Base-by-base conservation (phyloP, 345 rosid genomes). In the Sonneratia caseolaris region DNA sequence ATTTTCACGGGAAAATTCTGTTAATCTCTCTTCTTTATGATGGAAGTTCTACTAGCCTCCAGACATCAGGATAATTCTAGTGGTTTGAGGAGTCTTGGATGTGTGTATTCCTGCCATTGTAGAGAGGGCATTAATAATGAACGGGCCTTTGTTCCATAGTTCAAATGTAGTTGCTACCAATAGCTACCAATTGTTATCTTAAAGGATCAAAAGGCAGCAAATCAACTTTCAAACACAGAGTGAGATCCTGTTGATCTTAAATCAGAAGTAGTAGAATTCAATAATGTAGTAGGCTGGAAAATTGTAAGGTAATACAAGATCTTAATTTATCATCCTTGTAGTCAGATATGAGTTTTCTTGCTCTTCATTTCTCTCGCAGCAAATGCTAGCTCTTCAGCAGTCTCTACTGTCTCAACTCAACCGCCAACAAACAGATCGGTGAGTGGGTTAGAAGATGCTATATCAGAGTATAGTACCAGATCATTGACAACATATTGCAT, bases 321-420 rank as follows among this genome's bases (percentile, higher is more conserved):
- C 32, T 27, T 0, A 16, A 13, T 57, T n/a, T n/a, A 13, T 10
- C 32, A 62, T 62, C 35, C 37, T 2, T 61, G 4, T 6, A 22
- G 35, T 61, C 65, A 22, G 42, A 62, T 27, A 61, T 27, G 51
- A n/a, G 11, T 49, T 68, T 22, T 42, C 40, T 42, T 64, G 37
- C 56, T 70, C 70, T 78, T 65, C 68, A 70, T 11, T 35, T 80
- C 72, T 68, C 64, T 32, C 77, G 79, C 78, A 87, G 89, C 86
- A 84, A 84, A 81, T 87, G 88, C 79, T 82, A 73, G 38, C 84
- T 57, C 37, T 87, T 71, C 92, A 92, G 82, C 94, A 88, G 72
- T 77, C 96, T 51, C 70, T 92, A 73, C n/a, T 85, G 53, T 83
- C 94, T 75, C 97, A 87, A 79, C 83, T 77, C 40, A 86, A 83